Evolutionary conservation across 805 yeast species (phyloP).

Genomic region (Cyberlindnera lachancei): DNA sequence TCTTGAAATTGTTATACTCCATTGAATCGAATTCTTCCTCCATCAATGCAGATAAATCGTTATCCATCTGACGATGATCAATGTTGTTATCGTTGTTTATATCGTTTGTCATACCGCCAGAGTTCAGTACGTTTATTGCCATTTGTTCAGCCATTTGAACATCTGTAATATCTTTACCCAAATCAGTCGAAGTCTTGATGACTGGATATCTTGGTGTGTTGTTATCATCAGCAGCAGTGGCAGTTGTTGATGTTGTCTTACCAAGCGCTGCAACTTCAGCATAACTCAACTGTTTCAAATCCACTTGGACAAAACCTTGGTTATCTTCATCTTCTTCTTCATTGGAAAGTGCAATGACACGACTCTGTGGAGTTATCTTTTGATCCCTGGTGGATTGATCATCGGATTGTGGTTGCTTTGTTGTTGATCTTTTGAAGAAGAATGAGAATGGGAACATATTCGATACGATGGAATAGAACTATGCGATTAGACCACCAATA

Average conservation of each 20-base stretch:
- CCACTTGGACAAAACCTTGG: conserved; percentile 38
- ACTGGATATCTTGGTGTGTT: conserved; percentile 1
- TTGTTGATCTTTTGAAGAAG: conserved; percentile 3
- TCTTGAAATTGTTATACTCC: conserved; percentile 16
- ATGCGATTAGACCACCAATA: background rate
- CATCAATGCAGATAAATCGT: too few relatives aligned
- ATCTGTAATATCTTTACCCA: conserved; percentile 14
- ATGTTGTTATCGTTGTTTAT: too few relatives aligned
- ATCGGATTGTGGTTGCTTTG: background rate
- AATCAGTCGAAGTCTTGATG: conserved; percentile 6
- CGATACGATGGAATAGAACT: background rate
- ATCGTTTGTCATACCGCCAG: too few relatives aligned
- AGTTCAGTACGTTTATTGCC: conserved; percentile 1
- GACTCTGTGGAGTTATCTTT: conserved; percentile 14
- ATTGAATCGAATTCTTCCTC: too few relatives aligned
- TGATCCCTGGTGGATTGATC: background rate
- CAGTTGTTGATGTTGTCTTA: background rate
- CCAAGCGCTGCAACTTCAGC: conserved; percentile 40
- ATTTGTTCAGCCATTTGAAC: conserved; percentile 17
- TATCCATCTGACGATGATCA: too few relatives aligned
- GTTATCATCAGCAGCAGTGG: conserved; percentile 4
- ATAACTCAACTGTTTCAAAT: conserved; percentile 40
- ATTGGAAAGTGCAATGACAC: conserved; percentile 12
- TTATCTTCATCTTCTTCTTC: conserved; percentile 24
- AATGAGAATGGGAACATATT: conserved; percentile 8